phyloP scores from a whole-genome alignment of 1,284 basidiomycete genomes.

The Paramarasmius palmivorus region DNA sequence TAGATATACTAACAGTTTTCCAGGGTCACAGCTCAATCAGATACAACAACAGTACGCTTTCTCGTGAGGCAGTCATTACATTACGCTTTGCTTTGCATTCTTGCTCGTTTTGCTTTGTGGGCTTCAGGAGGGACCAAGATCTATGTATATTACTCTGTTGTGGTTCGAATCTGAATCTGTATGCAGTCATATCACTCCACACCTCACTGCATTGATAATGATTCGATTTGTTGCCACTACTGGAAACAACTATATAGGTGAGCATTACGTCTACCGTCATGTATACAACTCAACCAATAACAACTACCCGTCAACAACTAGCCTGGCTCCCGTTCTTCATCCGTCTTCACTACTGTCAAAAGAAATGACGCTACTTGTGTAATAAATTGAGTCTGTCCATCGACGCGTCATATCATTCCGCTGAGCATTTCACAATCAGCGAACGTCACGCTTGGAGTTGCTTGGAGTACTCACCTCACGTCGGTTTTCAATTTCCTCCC shows the following conservation, averaged over 20 bases:
- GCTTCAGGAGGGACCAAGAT: not conserved
- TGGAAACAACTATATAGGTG: too few species aligned
- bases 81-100: too few species aligned
- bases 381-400: slow-evolving; percentile 35
- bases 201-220: too few species aligned
- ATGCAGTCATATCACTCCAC: too few species aligned
- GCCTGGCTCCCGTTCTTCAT: not conserved
- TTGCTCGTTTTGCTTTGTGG: not conserved
- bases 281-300: too few species aligned
- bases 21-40: slow-evolving; percentile 8
- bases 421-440: slow-evolving; percentile 14
- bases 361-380: slow-evolving; percentile 12
- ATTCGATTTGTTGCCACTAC: too few species aligned
- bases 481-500: slow-evolving; percentile 35
- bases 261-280: too few species aligned
- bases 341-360: not conserved
- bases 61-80: not conserved
- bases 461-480: slow-evolving; percentile 1
- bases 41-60: slow-evolving; percentile 1
- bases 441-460: not conserved
- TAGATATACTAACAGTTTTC: not conserved
- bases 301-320: not conserved
- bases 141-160: too few species aligned
- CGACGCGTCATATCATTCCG: slow-evolving; percentile 27
- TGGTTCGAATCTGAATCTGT: too few species aligned